Base-by-base conservation (phyloP, 2,329 filamentous ascomycete species). In the Colletotrichum neosansevieriae region DNA sequence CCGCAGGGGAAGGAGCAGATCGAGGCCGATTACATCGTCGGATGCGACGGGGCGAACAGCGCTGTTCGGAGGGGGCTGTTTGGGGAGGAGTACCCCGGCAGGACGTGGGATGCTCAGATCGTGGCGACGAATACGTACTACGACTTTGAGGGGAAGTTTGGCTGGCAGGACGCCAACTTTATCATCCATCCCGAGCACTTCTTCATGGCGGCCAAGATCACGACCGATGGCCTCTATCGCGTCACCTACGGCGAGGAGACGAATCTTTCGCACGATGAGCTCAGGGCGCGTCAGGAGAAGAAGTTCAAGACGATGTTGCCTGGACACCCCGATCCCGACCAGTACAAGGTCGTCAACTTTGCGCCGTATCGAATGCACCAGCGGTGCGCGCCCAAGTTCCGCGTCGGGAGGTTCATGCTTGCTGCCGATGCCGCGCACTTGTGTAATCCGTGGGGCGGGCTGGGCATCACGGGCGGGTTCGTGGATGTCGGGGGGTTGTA, bases 71-170 rank as follows among this genome's bases (percentile, higher is more conserved):
- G 79, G 69, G 79, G 79, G 1, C 71, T 88, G 5, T 88, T 88
- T 73, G 85, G 85, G 3, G 76, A 81, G n/a, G 82, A 85, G 34
- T 90, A 85, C 69, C 87, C 87, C 0, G 88, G 88, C 0, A 85
- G 86, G 71, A 91, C 88, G 0, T 85, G 87, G 81, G 83, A 88
- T 60, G 81, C 82, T 66, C 86, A 89, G 73, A 88, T 91, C 65
- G 82, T 90, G 15, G 88, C 88, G 50, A 89, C 88, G 6, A 90
- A 91, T 78, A 85, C 87, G 11, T 89, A 89, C 74, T 89, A 90
- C 68, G 85, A 88, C 71, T 88, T 90, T 66, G 78, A 82, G 13
- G 75, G 73, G 6, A 84, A 84, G 69, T 87, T 82, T 71, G 83
- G 81, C 29, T 89, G 81, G 71, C 77, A 81, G 62, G 86, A 89